Conservation (phyloP, 31 red algal species). For the Odonthalia washingtoniensis region DNA sequence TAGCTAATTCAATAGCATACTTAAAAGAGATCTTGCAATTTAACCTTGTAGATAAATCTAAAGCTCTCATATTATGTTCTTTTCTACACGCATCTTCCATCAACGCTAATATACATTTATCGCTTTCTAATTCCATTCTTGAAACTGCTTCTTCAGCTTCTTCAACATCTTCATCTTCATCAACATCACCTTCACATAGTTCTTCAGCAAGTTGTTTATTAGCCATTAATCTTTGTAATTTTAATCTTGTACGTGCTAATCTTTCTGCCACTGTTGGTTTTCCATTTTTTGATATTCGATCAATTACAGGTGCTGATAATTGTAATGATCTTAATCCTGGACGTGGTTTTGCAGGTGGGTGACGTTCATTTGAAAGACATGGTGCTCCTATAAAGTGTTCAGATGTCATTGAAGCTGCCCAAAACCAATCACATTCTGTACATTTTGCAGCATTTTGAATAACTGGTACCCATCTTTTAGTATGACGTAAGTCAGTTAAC, state of each 20-base stretch:
- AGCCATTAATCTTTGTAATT: conserved; percentile 40
- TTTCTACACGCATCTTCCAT: conserved; percentile 86
- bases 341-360: conserved; percentile 55
- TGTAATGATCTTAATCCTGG: conserved; percentile 58
- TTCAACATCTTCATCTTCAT: conserved; percentile 65
- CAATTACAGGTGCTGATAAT: conserved; percentile 68
- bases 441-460: conserved; percentile 65
- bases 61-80: conserved; percentile 78
- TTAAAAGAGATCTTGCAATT: conserved; percentile 66
- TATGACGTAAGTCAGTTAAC: conserved; percentile 38
- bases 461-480: conserved; percentile 73
- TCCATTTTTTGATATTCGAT: conserved; percentile 45
- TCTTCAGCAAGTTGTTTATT: conserved; percentile 53
- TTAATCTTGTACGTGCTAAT: conserved; percentile 60
- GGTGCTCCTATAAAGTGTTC: conserved; percentile 54
- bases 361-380: conserved; percentile 61
- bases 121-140: conserved; percentile 64
- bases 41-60: conserved; percentile 81
- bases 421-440: conserved; percentile 76
- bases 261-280: conserved; percentile 58
- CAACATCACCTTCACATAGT: conserved; percentile 56
- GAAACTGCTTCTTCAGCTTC: conserved; percentile 53
- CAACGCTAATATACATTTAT: conserved; percentile 83
- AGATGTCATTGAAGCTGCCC: conserved; percentile 63
- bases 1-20: conserved; percentile 76